Evolutionary conservation across 148 eudicot species (phyloP).

Genomic region (Rhododendron ferrugineum): DNA sequence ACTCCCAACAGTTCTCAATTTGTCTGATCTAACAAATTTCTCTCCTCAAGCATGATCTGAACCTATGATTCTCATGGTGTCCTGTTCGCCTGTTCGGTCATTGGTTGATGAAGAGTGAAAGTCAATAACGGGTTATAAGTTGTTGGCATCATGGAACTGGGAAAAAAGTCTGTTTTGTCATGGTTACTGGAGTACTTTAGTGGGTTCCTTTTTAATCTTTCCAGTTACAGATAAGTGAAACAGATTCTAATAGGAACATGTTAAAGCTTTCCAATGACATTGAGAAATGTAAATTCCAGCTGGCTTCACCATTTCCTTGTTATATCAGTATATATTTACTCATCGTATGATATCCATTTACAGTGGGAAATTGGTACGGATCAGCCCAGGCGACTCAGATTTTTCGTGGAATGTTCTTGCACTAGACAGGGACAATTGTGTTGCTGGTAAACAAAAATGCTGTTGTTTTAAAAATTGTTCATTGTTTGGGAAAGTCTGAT

Average conservation of each 20-base stretch:
- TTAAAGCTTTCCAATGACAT: neutral
- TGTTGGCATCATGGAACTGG: neutral
- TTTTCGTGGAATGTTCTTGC: conserved; percentile 76
- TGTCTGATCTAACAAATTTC: neutral
- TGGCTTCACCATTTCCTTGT: neutral
- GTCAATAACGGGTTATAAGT: neutral
- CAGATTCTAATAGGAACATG: neutral
- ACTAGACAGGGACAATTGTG: conserved; percentile 69
- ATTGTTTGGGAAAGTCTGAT: neutral
- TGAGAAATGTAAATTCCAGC: neutral
- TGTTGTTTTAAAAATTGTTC: neutral
- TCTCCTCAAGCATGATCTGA: neutral
- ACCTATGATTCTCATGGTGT: neutral
- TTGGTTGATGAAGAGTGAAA: neutral
- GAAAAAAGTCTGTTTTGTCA: neutral
- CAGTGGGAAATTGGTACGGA: conserved; percentile 64
- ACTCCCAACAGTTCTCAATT: neutral
- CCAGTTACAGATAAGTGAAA: neutral
- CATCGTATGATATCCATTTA: conserved; percentile 11
- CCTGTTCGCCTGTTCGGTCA: neutral
- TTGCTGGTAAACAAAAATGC: conserved; percentile 54
- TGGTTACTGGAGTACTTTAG: neutral
- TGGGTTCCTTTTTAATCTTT: neutral
- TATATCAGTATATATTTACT: conserved; percentile 1
- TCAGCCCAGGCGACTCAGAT: conserved; percentile 52